Base-by-base conservation (phyloP, 2,329 filamentous ascomycete genomes). In the Amphichorda felina region DNA sequence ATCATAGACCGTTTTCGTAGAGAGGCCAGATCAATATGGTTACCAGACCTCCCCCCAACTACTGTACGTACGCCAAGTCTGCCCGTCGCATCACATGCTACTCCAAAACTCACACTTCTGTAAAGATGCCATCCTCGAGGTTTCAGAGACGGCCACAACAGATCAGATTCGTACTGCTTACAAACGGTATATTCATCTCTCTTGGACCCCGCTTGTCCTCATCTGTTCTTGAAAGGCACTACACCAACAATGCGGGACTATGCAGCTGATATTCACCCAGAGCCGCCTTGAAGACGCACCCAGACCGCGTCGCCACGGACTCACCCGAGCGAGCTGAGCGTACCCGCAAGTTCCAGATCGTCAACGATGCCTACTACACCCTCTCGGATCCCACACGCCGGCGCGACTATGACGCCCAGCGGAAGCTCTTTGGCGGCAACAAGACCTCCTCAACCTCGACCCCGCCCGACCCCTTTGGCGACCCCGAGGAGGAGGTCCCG, bases 291-390 rank as follows among this genome's bases (percentile, higher is more conserved):
- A 94, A 91, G 60, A 87, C 84, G 43, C 89, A 96, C 56, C 89
- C 89, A 2, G 91, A 98, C 56, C 83, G 91, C 40, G 86, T 98
- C 28, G 71, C 87, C 19, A 63, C 73, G 44, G 77, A 87, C 59
- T 89, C 86, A 5, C 85, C 88, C 26, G 87, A 96, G 47, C 84
- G 89, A 43, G 59, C 75, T 16, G 59, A 73, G 10, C 82, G 88
- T 50, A 98, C 91, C 5, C 83, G 82, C 51, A 80, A 80, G 54
- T 94, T 94, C 64, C 87, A 94, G 57, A 75, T 83, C 44, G 83
- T 94, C 50, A 94, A 93, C 62, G 87, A 94, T 52, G 86, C 87
- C 42, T 94, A 94, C 67, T 94, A 85, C 57, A 88, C 84, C 0
- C 77, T 96, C 19, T 94, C 84, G 0, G 88, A 96, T 54, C 53